phyloP scores from a whole-genome alignment of 83 land plant genomes.

The Thuja plicata region DNA sequence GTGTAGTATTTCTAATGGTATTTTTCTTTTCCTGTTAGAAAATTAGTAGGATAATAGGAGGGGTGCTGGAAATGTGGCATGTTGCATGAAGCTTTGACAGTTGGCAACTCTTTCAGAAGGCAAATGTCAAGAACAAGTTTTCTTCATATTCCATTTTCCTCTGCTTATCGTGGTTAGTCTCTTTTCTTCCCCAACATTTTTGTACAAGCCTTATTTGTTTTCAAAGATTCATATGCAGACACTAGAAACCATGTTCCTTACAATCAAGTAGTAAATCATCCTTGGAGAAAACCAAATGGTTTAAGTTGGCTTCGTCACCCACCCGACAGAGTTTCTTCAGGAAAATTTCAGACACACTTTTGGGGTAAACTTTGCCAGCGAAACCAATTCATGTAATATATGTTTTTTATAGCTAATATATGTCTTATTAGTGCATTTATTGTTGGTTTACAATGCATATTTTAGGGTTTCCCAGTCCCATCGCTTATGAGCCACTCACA shows the following conservation, averaged over 20 bases:
- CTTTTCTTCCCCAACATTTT: no score
- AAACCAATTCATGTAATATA: neutral
- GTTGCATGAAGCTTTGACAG: no score
- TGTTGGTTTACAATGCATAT: neutral
- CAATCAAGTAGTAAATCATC: neutral
- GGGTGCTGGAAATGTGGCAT: no score
- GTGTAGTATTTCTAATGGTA: no score
- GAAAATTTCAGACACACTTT: neutral
- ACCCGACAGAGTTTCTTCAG: neutral
- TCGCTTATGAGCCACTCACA: neutral
- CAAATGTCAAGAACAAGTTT: no score
- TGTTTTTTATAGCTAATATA: neutral
- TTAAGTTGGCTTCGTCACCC: neutral
- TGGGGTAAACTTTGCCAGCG: conserved; percentile 8
- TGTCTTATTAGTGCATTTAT: neutral
- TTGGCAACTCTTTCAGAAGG: no score
- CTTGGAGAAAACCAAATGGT: neutral
- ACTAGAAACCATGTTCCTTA: neutral
- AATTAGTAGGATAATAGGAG: no score
- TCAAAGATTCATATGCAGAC: neutral
- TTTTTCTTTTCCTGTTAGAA: no score
- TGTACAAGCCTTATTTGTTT: neutral
- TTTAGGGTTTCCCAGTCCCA: neutral
- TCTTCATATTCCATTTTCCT: no score
- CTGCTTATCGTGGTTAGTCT: no score